phyloP scores from a whole-genome alignment of 306 rosid genomes.

The Fagus sylvatica region DNA sequence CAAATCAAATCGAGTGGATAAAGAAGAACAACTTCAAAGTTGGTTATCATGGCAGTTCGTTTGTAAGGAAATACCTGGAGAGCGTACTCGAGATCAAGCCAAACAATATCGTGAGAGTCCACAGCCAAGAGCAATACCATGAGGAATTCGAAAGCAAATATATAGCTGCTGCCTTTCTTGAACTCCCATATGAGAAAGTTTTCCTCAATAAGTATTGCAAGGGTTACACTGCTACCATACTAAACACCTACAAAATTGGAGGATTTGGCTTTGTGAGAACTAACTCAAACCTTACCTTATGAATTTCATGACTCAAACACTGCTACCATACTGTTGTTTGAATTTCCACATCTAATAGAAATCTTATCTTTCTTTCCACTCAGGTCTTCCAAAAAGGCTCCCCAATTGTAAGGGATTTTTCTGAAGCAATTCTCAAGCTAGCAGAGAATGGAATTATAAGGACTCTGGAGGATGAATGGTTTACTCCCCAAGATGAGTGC shows the following conservation, averaged over 20 bases:
- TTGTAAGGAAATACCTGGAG: conserved; percentile 26
- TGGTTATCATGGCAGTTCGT: conserved; percentile 26
- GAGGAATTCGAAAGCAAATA: conserved; percentile 27
- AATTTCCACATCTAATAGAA: neutral
- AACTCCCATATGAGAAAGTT: conserved; percentile 54
- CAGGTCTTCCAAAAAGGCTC: conserved; percentile 70
- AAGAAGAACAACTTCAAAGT: conserved; percentile 30
- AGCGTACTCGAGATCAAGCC: neutral
- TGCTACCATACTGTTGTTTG: too few relatives aligned
- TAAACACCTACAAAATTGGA: conserved; percentile 42
- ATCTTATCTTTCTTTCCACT: conserved; percentile 5
- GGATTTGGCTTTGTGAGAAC: conserved; percentile 71
- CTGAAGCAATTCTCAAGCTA: conserved; percentile 47
- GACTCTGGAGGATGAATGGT: conserved; percentile 25
- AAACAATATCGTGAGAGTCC: conserved; percentile 9
- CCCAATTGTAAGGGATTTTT: conserved; percentile 55
- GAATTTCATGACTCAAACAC: too few relatives aligned
- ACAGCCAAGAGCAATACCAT: conserved; percentile 14
- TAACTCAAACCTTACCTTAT: neutral
- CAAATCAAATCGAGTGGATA: conserved; percentile 42
- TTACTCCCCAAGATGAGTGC: conserved; percentile 40
- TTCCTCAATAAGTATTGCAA: conserved; percentile 50
- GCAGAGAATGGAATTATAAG: conserved; percentile 45
- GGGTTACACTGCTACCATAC: conserved; percentile 31
- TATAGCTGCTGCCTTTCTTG: conserved; percentile 52